Conservation (phyloP, 345 rosid genomes). For the Bretschneidera sinensis region DNA sequence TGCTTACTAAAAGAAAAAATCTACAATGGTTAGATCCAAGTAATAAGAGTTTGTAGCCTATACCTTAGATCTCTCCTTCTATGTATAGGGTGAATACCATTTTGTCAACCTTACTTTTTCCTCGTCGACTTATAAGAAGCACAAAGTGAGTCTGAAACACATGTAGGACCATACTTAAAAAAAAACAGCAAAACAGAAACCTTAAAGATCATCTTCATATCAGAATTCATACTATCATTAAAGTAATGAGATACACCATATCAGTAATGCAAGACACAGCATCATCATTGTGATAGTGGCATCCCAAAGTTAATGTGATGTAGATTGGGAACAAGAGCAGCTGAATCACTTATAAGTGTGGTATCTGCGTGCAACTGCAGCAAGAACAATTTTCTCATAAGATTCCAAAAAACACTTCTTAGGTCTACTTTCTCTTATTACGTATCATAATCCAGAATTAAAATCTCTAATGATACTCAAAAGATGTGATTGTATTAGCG, state of each 20-base stretch:
- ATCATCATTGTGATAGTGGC: neutral
- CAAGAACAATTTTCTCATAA: too few relatives aligned
- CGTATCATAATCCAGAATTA: neutral
- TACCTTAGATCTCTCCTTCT: slow-evolving; percentile 88
- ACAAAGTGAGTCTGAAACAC: slow-evolving; percentile 73
- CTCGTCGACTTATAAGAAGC: slow-evolving; percentile 93
- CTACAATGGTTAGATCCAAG: neutral
- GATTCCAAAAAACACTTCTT: too few relatives aligned
- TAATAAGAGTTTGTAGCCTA: neutral
- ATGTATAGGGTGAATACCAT: slow-evolving; percentile 95
- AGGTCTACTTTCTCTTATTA: too few relatives aligned
- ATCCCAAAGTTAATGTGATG: neutral
- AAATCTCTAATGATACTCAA: neutral
- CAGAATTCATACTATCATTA: too few relatives aligned
- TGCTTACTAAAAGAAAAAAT: too few relatives aligned
- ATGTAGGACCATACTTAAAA: neutral
- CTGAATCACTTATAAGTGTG: neutral
- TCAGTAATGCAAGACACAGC: neutral
- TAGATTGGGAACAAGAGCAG: neutral
- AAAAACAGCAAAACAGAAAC: too few relatives aligned
- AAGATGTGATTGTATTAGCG: neutral
- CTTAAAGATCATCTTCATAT: neutral
- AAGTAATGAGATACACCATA: too few relatives aligned
- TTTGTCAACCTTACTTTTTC: slow-evolving; percentile 94
- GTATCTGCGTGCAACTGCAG: neutral